Conservation (phyloP, 176 grass and related monocot species). For the Guadua angustifolia region DNA sequence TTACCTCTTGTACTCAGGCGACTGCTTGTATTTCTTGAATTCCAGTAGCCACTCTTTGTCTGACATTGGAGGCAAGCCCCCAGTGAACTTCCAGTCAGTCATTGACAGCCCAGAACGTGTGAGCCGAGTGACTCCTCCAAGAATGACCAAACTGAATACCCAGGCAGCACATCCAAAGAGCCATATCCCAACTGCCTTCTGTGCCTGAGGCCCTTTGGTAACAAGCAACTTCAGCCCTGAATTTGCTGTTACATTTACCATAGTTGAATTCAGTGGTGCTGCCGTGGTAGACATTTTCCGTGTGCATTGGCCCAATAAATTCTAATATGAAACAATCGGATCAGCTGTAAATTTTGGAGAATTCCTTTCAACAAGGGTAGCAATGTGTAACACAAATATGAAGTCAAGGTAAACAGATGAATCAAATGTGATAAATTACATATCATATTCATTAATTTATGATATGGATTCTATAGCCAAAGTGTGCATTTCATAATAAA, state of each 20-base stretch:
- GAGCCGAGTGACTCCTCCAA: slow-evolving; percentile 89
- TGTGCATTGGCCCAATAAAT: slow-evolving; percentile 51
- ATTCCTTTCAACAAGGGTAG: neutral
- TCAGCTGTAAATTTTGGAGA: neutral
- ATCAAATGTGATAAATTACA: neutral
- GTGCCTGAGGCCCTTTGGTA: slow-evolving; percentile 71
- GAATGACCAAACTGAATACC: slow-evolving; percentile 93
- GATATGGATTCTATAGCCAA: neutral
- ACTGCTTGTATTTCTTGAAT: slow-evolving; percentile 87
- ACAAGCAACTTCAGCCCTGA: slow-evolving; percentile 80
- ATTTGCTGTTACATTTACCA: slow-evolving; percentile 46
- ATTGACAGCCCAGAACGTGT: slow-evolving; percentile 94
- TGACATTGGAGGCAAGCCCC: slow-evolving; percentile 78
- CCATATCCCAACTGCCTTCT: slow-evolving; percentile 89
- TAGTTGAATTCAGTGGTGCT: slow-evolving; percentile 51
- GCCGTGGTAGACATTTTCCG: slow-evolving; percentile 64
- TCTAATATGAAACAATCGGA: slow-evolving; percentile 40
- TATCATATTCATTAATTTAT: neutral
- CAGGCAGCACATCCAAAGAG: slow-evolving; percentile 90
- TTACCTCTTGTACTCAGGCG: slow-evolving; percentile 84
- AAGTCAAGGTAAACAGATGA: neutral
- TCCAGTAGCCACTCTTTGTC: slow-evolving; percentile 73
- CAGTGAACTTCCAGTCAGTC: slow-evolving; percentile 96
- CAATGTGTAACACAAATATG: neutral
- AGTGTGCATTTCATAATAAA: neutral